Evolutionary conservation across 768 basidiomycete genomes (phyloP), one percentile per base, ranked within the genome.

Genomic region (Podaxis sp.): DNA sequence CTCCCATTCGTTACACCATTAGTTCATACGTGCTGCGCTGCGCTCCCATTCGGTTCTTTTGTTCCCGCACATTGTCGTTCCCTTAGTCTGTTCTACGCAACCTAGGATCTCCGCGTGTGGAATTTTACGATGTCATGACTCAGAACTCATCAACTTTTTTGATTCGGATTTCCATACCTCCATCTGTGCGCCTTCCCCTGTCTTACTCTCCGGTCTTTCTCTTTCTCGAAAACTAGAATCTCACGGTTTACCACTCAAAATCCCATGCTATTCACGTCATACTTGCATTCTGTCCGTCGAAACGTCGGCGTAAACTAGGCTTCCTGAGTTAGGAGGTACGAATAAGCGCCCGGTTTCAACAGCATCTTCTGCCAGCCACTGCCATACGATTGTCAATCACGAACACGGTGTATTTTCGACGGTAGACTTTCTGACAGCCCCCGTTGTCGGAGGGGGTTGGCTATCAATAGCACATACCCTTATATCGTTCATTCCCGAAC

Each of bases 1-100:
- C 67, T 49, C 61, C 38, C 70, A 67, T 44, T 44, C 15, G 41
- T 8, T 17, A 4, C 15, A 17, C n/a, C 15, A 7, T n/a, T 44
- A 0, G n/a, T 44, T 44, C 33, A 33, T 33, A 33, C 10, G 7
- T 33, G 33, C 33, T 10, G 33, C 8, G 33, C 33, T 33, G 33
- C 33, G 33, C 10, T 33, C 33, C 8, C 33, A 33, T 33, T 10
- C 33, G 33, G 33, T 8, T 10, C 33, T 10, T 33, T 33, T 10
- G 33, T 33, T 10, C 33, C 10, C 33, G 33, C 2, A 33, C 10
- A 33, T 33, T 6, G 6, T 30, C 28, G 6, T 30, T 30, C 28
- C 28, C 6, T 33, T 33, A 8, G 33, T 33, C 33, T 2, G 33
- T 33, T 33, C 33, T 33, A 33, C 33, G 33, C 3, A 33, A 33